Percentiles rank a stretch among this genome's conserved stretches.
Evolutionary conservation across 1,284 basidiomycete species (phyloP).

Genomic region (Ceratobasidium theobromae): DNA sequence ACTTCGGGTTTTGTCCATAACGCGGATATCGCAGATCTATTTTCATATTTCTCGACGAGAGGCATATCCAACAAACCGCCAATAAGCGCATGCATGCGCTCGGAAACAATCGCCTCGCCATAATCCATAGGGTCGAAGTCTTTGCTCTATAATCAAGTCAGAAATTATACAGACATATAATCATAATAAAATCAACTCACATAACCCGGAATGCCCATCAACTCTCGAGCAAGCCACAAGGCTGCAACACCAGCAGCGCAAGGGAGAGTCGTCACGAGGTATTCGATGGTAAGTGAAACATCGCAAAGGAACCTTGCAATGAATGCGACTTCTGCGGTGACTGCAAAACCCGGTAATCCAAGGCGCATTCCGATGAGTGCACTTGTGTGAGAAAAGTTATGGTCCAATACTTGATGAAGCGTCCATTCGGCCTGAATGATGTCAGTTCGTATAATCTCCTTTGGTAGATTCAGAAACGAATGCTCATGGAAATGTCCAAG

Average conservation of each 20-base stretch:
- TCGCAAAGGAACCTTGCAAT: slow-evolving; percentile 11
- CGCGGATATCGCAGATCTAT: not conserved
- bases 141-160: no score
- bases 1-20: slow-evolving; percentile 7
- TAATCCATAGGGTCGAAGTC: no score
- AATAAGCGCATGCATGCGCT: not conserved
- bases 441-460: not conserved
- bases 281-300: not conserved
- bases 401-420: not conserved
- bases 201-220: not conserved
- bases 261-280: not conserved
- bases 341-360: not conserved
- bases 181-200: not conserved
- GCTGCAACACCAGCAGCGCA: not conserved
- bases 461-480: no score
- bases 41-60: not conserved
- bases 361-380: slow-evolving; percentile 4
- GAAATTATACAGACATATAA: not conserved
- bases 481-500: not conserved
- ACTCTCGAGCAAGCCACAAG: slow-evolving; percentile 2
- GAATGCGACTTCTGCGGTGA: not conserved
- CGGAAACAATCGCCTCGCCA: no score
- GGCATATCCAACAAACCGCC: not conserved
- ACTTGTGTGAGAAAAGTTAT: not conserved
- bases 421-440: slow-evolving; percentile 5